Base-by-base conservation (phyloP, 129 eudicot genomes). In the Erigeron canadensis region DNA sequence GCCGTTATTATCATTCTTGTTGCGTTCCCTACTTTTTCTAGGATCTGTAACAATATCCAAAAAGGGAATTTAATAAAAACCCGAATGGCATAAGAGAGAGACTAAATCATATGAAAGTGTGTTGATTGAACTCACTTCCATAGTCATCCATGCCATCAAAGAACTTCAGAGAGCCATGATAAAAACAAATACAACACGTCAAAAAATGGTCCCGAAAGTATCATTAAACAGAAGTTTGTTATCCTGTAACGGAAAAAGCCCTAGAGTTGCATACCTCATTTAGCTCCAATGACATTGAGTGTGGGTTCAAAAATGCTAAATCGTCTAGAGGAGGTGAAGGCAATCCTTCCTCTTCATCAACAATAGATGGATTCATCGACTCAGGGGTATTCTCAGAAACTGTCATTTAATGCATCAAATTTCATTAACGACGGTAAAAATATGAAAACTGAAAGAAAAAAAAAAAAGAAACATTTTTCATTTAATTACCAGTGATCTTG, bases 321-420 rank as follows among this genome's bases (percentile, higher is more conserved):
- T 94, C 98, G 23, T 94, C 98, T 17, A 87, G 45, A 15, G 98
- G 97, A 62, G 98, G 98, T 71, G 98, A 89, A 23, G 98, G 97
- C 21, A 94, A 84, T n/a, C 97, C 96, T 69, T 87, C 96, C 64
- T 93, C 98, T 67, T 89, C 95, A 57, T 91, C 98, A 34, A 85
- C 63, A 68, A 81, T 81, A 6, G 96, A 90, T 7, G 95, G 96
- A 71, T 94, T 87, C 16, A 85, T 63, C 55, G 98, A 94, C 71
- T 87, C 97, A 1, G 96, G 86, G 21, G 91, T 84, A 50, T 57
- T 79, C 64, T 85, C 91, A n/a, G 89, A 77, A 81, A 59, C 83
- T 71, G 65, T 42, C 18, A 76, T 60, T 38, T 12, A 59, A n/a
- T 47, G 19, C 23, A 28, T 62, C 41, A 34, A 15, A 58, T 66